Evolutionary conservation across 78 protist genomes (phyloP).

Genomic region (Isochrysis galbana): DNA sequence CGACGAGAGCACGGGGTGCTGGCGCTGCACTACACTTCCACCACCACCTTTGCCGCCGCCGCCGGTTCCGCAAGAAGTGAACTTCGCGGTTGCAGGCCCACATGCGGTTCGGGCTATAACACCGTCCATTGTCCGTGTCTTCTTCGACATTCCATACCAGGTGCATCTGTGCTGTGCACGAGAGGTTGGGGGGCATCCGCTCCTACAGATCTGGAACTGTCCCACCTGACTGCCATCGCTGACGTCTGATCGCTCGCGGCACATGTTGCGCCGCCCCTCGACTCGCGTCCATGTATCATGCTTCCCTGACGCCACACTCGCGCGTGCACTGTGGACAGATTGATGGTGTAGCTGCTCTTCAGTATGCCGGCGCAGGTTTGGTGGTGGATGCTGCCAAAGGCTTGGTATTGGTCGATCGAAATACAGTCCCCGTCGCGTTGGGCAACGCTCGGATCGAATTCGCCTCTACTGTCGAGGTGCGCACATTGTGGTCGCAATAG

Average conservation of each 20-base stretch:
- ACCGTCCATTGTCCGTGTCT: slow-evolving; percentile 13
- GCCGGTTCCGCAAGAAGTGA: background rate
- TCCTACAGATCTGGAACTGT: background rate
- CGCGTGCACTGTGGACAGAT: background rate
- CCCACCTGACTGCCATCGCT: background rate
- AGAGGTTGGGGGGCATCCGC: background rate
- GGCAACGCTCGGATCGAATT: slow-evolving; percentile 32
- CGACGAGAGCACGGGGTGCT: background rate
- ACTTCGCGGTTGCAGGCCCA: background rate
- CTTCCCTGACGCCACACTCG: background rate
- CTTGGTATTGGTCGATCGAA: slow-evolving; percentile 46
- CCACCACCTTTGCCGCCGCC: background rate
- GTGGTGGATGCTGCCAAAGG: slow-evolving; percentile 45
- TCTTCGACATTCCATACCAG: slow-evolving; percentile 22
- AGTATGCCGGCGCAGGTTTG: slow-evolving; percentile 27
- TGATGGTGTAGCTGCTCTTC: slow-evolving; percentile 23
- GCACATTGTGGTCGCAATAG: too few species aligned
- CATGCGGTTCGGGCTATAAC: background rate
- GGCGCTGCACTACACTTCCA: background rate
- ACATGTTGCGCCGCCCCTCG: background rate
- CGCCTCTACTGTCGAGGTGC: slow-evolving; percentile 35
- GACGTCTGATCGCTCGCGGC: background rate
- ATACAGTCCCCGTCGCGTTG: slow-evolving; percentile 31
- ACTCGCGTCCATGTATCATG: background rate
- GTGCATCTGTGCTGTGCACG: background rate